Percentiles rank a stretch among this genome's conserved stretches.
Conservation (phyloP, 257 asterid genomes). For the Forsythia suspensa region DNA sequence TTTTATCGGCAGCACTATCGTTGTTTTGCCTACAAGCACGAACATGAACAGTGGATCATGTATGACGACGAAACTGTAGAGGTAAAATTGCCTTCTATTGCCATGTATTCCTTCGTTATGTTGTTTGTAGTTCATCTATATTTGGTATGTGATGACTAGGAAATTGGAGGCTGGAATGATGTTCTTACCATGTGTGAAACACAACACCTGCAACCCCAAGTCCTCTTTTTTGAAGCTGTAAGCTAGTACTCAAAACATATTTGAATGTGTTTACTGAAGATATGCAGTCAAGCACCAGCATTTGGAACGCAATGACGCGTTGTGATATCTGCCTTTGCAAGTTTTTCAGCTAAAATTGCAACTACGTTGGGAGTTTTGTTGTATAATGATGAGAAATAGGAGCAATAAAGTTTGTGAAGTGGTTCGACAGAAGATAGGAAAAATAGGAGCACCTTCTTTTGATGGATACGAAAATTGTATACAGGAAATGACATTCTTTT, state of each 20-base stretch:
- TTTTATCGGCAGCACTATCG: not conserved
- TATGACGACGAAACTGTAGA: not conserved
- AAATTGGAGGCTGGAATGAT: not conserved
- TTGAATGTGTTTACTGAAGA: conserved; percentile 14
- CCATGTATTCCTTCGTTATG: not conserved
- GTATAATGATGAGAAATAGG: not conserved
- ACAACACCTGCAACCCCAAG: not conserved
- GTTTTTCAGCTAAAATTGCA: not conserved
- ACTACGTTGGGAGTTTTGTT: not conserved
- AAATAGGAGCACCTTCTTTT: not conserved
- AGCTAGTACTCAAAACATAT: not conserved
- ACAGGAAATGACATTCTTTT: too few relatives aligned
- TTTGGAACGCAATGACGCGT: too few relatives aligned
- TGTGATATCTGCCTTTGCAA: too few relatives aligned
- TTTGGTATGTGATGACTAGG: not conserved
- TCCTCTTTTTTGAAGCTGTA: not conserved
- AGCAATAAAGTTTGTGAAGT: too few relatives aligned
- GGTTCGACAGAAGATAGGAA: not conserved
- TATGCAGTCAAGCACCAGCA: not conserved
- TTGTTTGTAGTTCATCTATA: not conserved
- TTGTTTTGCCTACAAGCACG: not conserved
- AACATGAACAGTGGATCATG: not conserved
- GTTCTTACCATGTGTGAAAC: not conserved
- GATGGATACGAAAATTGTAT: too few relatives aligned
- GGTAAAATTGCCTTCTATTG: not conserved